Evolutionary conservation across 805 yeast species (phyloP).

Genomic region (Candida lessepsii): DNA sequence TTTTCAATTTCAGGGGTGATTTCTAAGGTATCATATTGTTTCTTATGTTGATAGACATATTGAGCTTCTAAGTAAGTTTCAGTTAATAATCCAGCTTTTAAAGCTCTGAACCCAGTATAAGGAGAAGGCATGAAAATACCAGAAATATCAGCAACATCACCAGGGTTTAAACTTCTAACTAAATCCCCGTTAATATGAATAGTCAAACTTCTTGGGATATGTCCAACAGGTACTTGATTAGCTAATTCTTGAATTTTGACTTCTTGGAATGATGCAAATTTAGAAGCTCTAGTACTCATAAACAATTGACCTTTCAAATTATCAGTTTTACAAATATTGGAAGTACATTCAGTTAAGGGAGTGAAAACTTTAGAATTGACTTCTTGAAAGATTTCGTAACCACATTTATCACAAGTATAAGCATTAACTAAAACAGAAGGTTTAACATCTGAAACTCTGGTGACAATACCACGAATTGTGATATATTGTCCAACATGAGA

Average conservation of each 20-base stretch:
- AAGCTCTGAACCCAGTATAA: constrained; percentile 91
- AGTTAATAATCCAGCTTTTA: constrained; percentile 88
- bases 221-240: constrained; percentile 96
- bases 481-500: constrained; percentile 78
- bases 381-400: constrained; percentile 94
- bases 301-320: constrained; percentile 84
- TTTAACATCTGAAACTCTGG: constrained; percentile 94
- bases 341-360: constrained; percentile 86
- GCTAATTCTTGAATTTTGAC: constrained; percentile 93
- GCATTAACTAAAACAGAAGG: constrained; percentile 91
- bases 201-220: constrained; percentile 85
- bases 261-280: constrained; percentile 93
- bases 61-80: constrained; percentile 94
- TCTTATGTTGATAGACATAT: constrained; percentile 80
- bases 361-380: constrained; percentile 79
- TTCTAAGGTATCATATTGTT: constrained; percentile 70
- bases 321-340: constrained; percentile 74
- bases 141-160: constrained; percentile 89
- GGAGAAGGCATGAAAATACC: constrained; percentile 95
- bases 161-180: constrained; percentile 86
- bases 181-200: constrained; percentile 90
- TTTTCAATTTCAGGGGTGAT: constrained; percentile 55
- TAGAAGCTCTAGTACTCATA: constrained; percentile 93
- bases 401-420: constrained; percentile 96
- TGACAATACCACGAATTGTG: constrained; percentile 90